Conservation (phyloP, 139 green algal species). For the Desmodesmus armatus region DNA sequence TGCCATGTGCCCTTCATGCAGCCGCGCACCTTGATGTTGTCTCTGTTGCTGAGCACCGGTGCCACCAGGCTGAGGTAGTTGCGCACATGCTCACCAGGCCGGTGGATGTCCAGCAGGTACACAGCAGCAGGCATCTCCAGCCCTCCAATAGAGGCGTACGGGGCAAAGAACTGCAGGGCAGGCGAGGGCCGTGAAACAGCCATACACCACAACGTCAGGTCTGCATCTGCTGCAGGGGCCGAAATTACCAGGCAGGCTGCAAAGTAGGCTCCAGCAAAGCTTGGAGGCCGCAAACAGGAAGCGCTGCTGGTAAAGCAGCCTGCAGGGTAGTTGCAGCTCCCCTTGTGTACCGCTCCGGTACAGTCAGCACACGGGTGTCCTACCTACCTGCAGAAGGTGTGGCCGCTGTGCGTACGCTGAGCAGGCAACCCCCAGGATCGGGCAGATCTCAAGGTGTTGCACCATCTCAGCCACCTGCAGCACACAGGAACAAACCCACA, state of each 20-base stretch:
- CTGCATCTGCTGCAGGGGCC: too few species aligned
- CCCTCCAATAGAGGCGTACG: constrained; percentile 6
- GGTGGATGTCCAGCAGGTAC: constrained; percentile 34
- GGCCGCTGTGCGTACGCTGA: constrained; percentile 28
- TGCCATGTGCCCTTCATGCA: not conserved
- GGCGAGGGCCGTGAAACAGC: too few species aligned
- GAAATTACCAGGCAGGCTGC: too few species aligned
- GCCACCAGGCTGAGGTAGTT: constrained; percentile 24
- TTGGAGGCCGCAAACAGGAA: too few species aligned
- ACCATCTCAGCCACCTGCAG: constrained; percentile 38
- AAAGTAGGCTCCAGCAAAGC: too few species aligned
- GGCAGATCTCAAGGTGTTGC: constrained; percentile 37
- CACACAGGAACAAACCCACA: not conserved
- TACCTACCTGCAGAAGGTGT: constrained; percentile 34
- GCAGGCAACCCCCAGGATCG: not conserved
- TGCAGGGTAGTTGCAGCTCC: too few species aligned
- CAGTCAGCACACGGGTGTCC: too few species aligned
- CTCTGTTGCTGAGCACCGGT: not conserved
- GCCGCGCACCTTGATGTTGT: constrained; percentile 34
- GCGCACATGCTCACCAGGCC: not conserved
- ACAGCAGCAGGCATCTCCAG: constrained; percentile 32
- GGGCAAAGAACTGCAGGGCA: constrained; percentile 44
- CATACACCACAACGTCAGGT: too few species aligned
- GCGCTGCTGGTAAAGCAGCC: too few species aligned
- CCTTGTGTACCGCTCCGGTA: too few species aligned